These are phyloP conservation scores for Secale cereale DNA, from an alignment of 176 grass and related monocot species.

Conservation along the genomic window DNA sequence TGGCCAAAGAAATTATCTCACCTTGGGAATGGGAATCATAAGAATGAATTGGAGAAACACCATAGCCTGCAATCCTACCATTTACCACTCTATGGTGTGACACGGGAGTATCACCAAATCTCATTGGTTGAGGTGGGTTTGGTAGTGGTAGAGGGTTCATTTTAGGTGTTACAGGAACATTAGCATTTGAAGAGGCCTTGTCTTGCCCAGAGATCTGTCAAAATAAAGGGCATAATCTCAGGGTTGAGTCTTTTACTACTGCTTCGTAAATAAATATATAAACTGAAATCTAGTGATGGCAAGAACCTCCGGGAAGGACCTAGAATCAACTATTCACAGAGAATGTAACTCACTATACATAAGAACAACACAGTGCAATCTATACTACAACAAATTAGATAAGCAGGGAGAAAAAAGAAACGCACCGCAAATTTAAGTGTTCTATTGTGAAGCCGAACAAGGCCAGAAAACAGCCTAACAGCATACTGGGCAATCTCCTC, in stretches of 20 bases:
- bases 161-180: constrained; percentile 49
- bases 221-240: constrained; percentile 18
- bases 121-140: constrained; percentile 35
- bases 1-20: constrained; percentile 19
- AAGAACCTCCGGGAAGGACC: not conserved
- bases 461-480: constrained; percentile 92
- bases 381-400: not conserved
- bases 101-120: constrained; percentile 34
- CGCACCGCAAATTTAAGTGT: constrained; percentile 95
- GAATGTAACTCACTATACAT: not conserved
- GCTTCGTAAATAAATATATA: not conserved
- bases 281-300: not conserved
- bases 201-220: constrained; percentile 94
- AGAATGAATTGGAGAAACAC: constrained; percentile 37
- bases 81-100: constrained; percentile 35
- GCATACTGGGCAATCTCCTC: constrained; percentile 97
- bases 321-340: not conserved
- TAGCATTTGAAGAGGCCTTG: constrained; percentile 53
- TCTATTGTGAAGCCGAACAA: constrained; percentile 87
- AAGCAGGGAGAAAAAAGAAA: constrained; percentile 36
- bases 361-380: not conserved
- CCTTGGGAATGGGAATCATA: constrained; percentile 39
- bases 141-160: constrained; percentile 43
- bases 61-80: constrained; percentile 40
- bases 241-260: not conserved